A percentile compares a stretch with the other conserved stretches of the same genome.
Conservation (phyloP, 2,329 filamentous ascomycete species). For the Trichoderma arundinaceum region DNA sequence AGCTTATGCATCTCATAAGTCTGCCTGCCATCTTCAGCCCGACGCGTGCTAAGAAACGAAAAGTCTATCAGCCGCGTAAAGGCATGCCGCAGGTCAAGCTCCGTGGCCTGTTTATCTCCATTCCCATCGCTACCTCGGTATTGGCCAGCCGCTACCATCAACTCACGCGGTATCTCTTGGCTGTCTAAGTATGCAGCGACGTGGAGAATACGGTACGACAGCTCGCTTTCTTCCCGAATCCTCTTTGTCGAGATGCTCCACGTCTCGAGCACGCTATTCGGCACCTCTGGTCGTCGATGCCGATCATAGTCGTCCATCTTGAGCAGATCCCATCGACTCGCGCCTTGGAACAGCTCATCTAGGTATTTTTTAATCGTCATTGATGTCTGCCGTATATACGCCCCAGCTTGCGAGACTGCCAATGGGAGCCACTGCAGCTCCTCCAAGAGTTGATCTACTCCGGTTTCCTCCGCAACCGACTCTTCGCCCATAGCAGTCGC, state of each 20-base stretch:
- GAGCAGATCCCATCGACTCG: constrained; percentile 37
- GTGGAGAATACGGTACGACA: constrained; percentile 39
- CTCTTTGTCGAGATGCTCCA: constrained; percentile 44
- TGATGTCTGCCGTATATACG: constrained; percentile 41
- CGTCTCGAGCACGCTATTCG: constrained; percentile 45
- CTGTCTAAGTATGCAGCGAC: constrained; percentile 43
- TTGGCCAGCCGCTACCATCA: constrained; percentile 33
- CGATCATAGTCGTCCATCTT: constrained; percentile 38
- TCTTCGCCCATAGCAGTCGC: background rate
- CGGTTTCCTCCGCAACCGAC: constrained; percentile 31
- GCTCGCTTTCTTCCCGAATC: constrained; percentile 38
- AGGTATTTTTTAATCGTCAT: constrained; percentile 39
- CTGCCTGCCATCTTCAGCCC: background rate
- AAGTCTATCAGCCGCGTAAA: background rate
- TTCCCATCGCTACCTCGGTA: background rate
- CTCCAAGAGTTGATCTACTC: constrained; percentile 25
- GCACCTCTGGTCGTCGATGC: constrained; percentile 38
- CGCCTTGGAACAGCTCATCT: constrained; percentile 34
- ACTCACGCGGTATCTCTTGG: constrained; percentile 40
- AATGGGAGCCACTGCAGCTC: constrained; percentile 43
- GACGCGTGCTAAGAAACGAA: background rate
- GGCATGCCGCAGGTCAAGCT: background rate
- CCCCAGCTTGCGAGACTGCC: constrained; percentile 42
- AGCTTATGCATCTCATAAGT: constrained; percentile 6
- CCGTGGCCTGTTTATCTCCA: background rate